phyloP scores from a whole-genome alignment of 2,329 filamentous ascomycete genomes.

The Colletotrichum camelliae region DNA sequence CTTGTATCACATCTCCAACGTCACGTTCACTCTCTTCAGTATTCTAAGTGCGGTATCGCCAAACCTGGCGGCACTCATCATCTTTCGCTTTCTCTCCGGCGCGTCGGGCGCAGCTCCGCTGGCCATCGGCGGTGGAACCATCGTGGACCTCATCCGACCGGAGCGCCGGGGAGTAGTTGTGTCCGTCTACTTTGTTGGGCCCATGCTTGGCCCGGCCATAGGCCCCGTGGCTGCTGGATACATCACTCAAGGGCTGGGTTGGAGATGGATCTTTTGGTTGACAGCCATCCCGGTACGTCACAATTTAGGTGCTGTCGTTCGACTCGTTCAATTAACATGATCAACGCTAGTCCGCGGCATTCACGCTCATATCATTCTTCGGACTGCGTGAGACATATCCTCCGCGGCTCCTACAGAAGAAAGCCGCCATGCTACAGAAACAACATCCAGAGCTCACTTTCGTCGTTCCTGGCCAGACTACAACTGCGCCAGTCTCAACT shows the following conservation, averaged over 20 bases:
- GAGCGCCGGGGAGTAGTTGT: slow-evolving; percentile 64
- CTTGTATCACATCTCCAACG: slow-evolving; percentile 53
- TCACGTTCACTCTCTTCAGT: slow-evolving; percentile 45
- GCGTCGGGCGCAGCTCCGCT: background rate
- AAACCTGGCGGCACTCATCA: slow-evolving; percentile 51
- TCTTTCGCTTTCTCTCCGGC: slow-evolving; percentile 43
- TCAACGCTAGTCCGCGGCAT: background rate
- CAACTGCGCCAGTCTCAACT: background rate
- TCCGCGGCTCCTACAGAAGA: background rate
- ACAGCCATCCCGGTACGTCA: slow-evolving; percentile 37
- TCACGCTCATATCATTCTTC: background rate
- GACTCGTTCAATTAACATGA: background rate
- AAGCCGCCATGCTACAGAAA: background rate
- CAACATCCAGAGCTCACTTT: background rate
- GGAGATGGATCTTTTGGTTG: slow-evolving; percentile 58
- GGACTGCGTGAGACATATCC: background rate
- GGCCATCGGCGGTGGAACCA: slow-evolving; percentile 64
- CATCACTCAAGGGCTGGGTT: slow-evolving; percentile 44
- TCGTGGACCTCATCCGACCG: slow-evolving; percentile 66
- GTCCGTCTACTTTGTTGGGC: slow-evolving; percentile 50
- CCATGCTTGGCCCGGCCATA: slow-evolving; percentile 50
- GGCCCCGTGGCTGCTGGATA: slow-evolving; percentile 52
- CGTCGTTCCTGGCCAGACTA: background rate
- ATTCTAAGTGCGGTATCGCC: slow-evolving; percentile 28
- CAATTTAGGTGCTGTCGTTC: background rate